phyloP scores from a whole-genome alignment of 768 basidiomycete species.

The Solioccasus polychromus region DNA sequence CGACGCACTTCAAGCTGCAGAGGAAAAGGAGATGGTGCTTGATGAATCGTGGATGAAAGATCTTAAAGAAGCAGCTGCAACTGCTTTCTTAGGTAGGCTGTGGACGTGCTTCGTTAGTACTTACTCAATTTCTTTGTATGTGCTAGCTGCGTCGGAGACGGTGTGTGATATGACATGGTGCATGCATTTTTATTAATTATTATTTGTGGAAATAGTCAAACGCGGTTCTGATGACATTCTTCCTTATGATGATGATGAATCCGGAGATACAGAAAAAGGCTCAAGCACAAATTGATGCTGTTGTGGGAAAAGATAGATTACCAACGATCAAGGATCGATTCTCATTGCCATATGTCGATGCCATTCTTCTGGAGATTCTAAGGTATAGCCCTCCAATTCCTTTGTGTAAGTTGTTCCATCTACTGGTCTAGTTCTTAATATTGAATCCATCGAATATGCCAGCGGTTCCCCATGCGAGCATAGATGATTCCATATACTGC shows the following conservation, averaged over 20 bases:
- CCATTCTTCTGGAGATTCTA: constrained; percentile 3
- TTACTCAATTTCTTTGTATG: not conserved
- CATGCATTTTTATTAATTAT: not conserved
- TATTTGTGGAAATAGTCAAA: not conserved
- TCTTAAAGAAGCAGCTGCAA: constrained; percentile 5
- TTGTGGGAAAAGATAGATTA: constrained; percentile 4
- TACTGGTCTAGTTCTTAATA: not conserved
- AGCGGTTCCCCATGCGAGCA: constrained; percentile 28
- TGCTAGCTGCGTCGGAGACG: constrained; percentile 7
- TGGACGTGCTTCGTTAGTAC: not conserved
- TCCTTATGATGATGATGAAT: constrained; percentile 12
- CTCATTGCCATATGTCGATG: constrained; percentile 7
- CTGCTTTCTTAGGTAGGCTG: constrained; percentile 3
- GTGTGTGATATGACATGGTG: not conserved
- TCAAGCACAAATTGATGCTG: constrained; percentile 7
- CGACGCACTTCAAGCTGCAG: not conserved
- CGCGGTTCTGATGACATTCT: constrained; percentile 4
- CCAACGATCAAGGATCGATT: constrained; percentile 6
- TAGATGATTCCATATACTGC: constrained; percentile 39
- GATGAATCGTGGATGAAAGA: not conserved
- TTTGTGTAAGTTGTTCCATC: not conserved
- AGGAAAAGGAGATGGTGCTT: not conserved
- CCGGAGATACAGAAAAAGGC: constrained; percentile 1
- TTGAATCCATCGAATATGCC: not conserved
- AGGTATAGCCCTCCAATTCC: constrained; percentile 1